Percentiles rank a stretch among this genome's conserved stretches.
Evolutionary conservation across 1,284 basidiomycete genomes (phyloP).

Genomic region (Rhizopogon hawkerae): DNA sequence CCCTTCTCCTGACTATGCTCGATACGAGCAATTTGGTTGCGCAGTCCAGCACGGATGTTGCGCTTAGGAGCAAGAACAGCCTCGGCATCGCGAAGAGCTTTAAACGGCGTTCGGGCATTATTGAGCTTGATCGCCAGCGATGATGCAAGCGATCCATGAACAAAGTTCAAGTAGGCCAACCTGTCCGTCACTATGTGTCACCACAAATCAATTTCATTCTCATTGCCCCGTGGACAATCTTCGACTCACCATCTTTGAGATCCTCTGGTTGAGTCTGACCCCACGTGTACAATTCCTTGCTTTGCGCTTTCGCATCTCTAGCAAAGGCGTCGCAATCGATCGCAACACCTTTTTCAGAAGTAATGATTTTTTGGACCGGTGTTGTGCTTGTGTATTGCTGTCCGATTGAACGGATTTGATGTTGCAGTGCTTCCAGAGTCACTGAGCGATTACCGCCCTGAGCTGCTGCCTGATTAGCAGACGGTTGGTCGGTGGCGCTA

Average conservation of each 20-base stretch:
- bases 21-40: conserved; percentile 52
- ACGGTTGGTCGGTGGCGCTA: conserved; percentile 26
- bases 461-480: conserved; percentile 34
- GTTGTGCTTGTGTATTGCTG: conserved; percentile 63
- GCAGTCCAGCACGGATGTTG: conserved; percentile 46
- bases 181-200: conserved; percentile 56
- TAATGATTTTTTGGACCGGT: conserved; percentile 68
- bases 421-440: conserved; percentile 54
- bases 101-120: conserved; percentile 53
- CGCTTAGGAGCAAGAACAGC: conserved; percentile 49
- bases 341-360: conserved; percentile 63
- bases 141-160: conserved; percentile 55
- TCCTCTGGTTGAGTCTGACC: conserved; percentile 62
- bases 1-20: conserved; percentile 58
- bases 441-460: conserved; percentile 38
- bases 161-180: conserved; percentile 68
- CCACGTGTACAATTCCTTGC: conserved; percentile 77
- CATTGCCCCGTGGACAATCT: background rate
- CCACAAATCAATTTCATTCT: conserved; percentile 10
- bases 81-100: conserved; percentile 65
- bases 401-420: conserved; percentile 62
- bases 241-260: conserved; percentile 60
- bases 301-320: conserved; percentile 58
- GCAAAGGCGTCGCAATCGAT: conserved; percentile 61
- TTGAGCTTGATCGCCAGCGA: conserved; percentile 55